Evolutionary conservation across 306 rosid species (phyloP).

Genomic region (Parietaria judaica): DNA sequence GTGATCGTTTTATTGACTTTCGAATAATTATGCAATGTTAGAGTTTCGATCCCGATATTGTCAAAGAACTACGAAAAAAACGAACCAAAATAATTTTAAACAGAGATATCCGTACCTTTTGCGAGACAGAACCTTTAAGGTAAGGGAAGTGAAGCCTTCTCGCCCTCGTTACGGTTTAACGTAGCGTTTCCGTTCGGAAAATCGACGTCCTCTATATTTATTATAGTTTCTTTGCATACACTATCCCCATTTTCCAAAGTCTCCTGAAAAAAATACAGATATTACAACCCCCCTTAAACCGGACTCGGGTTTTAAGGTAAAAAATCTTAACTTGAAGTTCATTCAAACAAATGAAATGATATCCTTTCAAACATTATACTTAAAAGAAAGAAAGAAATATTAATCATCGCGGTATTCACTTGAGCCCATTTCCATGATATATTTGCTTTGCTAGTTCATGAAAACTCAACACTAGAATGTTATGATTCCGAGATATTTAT

Average conservation of each 20-base stretch:
- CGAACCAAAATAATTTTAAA: too few species aligned
- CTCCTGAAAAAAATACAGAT: conserved; percentile 12
- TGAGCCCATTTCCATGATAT: too few species aligned
- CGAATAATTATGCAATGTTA: background rate
- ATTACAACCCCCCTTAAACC: conserved; percentile 2
- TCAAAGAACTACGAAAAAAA: background rate
- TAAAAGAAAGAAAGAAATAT: too few species aligned
- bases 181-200: conserved; percentile 32
- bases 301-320: background rate
- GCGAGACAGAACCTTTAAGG: conserved; percentile 21
- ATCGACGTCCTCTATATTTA: conserved; percentile 31
- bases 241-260: conserved; percentile 22
- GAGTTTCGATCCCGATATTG: background rate
- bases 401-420: too few species aligned
- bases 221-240: conserved; percentile 22
- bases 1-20: background rate
- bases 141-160: conserved; percentile 22
- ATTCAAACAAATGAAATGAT: too few species aligned
- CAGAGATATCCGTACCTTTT: conserved; percentile 24
- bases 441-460: too few species aligned
- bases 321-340: conserved; percentile 6
- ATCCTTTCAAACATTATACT: too few species aligned
- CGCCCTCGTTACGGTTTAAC: conserved; percentile 29
- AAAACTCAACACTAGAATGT: too few species aligned
- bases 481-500: too few species aligned